phyloP scores from a whole-genome alignment of 805 yeast species.

The Saturnispora galanensis region DNA sequence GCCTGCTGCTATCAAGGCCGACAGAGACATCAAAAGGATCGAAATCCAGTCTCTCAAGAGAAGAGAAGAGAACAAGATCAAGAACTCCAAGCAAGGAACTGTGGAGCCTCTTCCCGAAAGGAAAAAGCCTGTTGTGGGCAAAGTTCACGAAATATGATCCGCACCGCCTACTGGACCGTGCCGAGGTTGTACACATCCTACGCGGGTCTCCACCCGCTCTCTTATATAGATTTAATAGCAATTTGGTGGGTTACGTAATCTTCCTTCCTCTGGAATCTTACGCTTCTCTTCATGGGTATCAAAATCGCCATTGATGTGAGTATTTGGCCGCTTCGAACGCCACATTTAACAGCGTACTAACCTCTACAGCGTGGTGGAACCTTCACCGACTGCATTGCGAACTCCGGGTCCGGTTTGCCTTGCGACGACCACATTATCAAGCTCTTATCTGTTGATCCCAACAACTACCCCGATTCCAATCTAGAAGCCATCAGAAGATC shows the following conservation, averaged over 20 bases:
- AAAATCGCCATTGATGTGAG: slow-evolving; percentile 16
- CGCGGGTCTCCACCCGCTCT: too few relatives aligned
- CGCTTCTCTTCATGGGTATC: slow-evolving; percentile 7
- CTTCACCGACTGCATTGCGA: slow-evolving; percentile 66
- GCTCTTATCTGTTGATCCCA: slow-evolving; percentile 79
- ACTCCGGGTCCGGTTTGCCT: slow-evolving; percentile 38
- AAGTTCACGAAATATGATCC: slow-evolving; percentile 45
- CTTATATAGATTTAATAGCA: too few relatives aligned
- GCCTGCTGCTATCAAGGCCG: slow-evolving; percentile 80
- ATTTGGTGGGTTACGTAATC: background rate
- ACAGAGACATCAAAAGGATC: slow-evolving; percentile 70
- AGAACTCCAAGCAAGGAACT: slow-evolving; percentile 58
- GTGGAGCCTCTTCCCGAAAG: slow-evolving; percentile 61
- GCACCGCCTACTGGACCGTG: too few relatives aligned
- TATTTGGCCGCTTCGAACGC: background rate
- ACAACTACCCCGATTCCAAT: slow-evolving; percentile 83
- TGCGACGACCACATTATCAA: slow-evolving; percentile 62
- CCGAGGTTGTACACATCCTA: too few relatives aligned
- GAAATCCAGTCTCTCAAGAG: slow-evolving; percentile 68
- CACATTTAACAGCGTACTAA: background rate
- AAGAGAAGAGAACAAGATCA: slow-evolving; percentile 74
- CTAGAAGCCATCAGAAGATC: slow-evolving; percentile 82
- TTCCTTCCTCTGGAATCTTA: background rate
- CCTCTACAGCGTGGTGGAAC: slow-evolving; percentile 64
- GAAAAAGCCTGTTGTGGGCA: slow-evolving; percentile 77